Evolutionary conservation across 2,329 filamentous ascomycete genomes (phyloP).

Genomic region (Epichloe amarillans): DNA sequence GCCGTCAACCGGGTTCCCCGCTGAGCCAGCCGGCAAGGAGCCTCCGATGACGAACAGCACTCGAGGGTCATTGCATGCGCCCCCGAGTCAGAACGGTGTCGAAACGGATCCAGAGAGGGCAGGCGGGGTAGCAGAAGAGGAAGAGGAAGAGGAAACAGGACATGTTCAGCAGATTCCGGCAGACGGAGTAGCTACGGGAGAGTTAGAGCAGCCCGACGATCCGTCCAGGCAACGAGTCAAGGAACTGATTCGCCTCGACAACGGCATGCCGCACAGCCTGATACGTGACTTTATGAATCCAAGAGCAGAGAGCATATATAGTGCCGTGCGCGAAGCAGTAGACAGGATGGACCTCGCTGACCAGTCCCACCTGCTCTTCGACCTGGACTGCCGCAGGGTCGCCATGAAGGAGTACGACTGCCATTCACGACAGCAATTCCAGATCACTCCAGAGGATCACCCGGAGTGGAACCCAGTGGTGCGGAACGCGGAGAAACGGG

Average conservation of each 20-base stretch:
- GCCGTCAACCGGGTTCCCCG: background rate
- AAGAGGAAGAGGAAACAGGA: background rate
- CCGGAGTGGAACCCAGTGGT: slow-evolving; percentile 2
- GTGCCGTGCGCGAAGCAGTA: slow-evolving; percentile 1
- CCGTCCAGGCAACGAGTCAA: background rate
- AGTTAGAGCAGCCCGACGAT: background rate
- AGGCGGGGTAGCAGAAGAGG: no score
- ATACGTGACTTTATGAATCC: slow-evolving; percentile 5
- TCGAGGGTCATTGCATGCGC: no score
- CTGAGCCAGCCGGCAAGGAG: background rate
- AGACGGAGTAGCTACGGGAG: no score
- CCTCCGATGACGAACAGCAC: background rate
- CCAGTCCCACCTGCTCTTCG: background rate
- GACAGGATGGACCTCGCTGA: background rate
- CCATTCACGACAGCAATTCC: background rate
- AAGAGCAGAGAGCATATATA: background rate
- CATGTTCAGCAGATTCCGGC: background rate
- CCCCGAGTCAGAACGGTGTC: background rate
- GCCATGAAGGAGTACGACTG: slow-evolving; percentile 1
- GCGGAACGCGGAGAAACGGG: slow-evolving; percentile 1
- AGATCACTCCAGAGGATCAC: background rate
- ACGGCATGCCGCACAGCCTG: slow-evolving; percentile 1
- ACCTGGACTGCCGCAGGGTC: background rate
- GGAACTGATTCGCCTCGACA: background rate
- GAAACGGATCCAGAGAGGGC: background rate